Evolutionary conservation across 495 filamentous ascomycete species (phyloP).

Genomic region (Penicillium silybi): DNA sequence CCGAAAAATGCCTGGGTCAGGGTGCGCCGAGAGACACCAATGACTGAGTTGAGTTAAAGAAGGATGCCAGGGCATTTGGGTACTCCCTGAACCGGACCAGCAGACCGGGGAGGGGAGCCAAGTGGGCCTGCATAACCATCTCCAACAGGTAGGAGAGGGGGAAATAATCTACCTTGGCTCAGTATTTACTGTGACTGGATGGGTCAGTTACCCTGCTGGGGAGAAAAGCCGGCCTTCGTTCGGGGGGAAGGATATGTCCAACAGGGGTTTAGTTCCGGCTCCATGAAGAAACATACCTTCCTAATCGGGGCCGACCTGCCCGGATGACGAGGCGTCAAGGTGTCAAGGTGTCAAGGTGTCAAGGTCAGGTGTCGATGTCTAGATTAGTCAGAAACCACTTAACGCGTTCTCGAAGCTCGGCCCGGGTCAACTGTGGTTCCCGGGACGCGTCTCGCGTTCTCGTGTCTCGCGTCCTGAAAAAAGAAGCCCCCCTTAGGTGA

Average conservation of each 20-base stretch:
- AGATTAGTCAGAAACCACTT: conserved; percentile 31
- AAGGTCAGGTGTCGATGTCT: not conserved
- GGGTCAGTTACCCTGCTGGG: not conserved
- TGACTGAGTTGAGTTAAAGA: conserved; percentile 4
- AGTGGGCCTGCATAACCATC: not conserved
- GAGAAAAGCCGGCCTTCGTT: conserved; percentile 1
- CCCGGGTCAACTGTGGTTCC: conserved; percentile 10
- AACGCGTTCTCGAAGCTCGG: conserved; percentile 25
- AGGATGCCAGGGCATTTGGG: conserved; percentile 1
- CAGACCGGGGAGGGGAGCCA: not conserved
- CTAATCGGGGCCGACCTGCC: not conserved
- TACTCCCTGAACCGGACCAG: conserved; percentile 4
- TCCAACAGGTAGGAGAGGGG: not conserved
- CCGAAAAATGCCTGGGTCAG: not conserved
- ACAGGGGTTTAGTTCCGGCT: not conserved
- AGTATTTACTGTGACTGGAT: not conserved
- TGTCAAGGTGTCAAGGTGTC: not conserved
- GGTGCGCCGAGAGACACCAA: not conserved
- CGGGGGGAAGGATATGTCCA: not conserved
- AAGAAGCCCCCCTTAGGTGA: conserved; percentile 8
- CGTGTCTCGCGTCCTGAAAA: conserved; percentile 34
- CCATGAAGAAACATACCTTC: not conserved
- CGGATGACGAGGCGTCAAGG: not conserved
- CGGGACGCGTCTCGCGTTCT: conserved; percentile 37
- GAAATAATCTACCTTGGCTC: not conserved